Evolutionary conservation across 768 basidiomycete genomes (phyloP), one percentile per base, ranked within the genome.

Genomic region (Tylopilus rubrobrunneus): DNA sequence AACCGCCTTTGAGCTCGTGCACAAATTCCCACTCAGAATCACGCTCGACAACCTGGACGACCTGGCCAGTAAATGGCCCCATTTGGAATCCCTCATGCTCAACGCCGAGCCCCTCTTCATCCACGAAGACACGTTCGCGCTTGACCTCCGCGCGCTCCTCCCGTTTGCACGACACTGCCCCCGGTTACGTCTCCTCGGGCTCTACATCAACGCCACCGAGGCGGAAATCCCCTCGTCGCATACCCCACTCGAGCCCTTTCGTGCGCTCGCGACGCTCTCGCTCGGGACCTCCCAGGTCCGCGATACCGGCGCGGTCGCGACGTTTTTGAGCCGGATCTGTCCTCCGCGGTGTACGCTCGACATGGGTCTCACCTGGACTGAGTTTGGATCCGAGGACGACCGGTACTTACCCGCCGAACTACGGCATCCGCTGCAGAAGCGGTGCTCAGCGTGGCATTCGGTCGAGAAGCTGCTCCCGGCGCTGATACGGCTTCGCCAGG

Each of bases 321-420:
- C 80, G 11, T 84, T 80, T 58, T 71, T 86, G 51, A 79, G 78
- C 58, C 75, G 74, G 19, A 59, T 86, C 4, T 75, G 77, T 36
- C 80, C 82, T 0, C 58, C 73, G 2, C 62, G 63, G 3, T 81
- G 77, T 60, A 46, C 34, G 8, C 47, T 84, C 9, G 73, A 75
- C 36, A 68, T 65, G 28, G 83, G 82, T 0, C 69, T 81, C 44
- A 81, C 76, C 10, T 84, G 82, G 83, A 57, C 54, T 17, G 60
- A 64, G 47, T 62, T 57, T 51, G 60, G 66, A 15, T 15, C 25
- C 41, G 48, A 42, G 25, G 51, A 53, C 6, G 19, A 58, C 29
- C 64, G 56, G 37, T 3, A 29, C 25, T 51, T 72, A 33, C 43
- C 55, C 0, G 4, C 10, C 1, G 34, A 45, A 0, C 31, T 59